Conservation (phyloP, 192 early-diverging fungal species). For the Coemansia sp. region DNA sequence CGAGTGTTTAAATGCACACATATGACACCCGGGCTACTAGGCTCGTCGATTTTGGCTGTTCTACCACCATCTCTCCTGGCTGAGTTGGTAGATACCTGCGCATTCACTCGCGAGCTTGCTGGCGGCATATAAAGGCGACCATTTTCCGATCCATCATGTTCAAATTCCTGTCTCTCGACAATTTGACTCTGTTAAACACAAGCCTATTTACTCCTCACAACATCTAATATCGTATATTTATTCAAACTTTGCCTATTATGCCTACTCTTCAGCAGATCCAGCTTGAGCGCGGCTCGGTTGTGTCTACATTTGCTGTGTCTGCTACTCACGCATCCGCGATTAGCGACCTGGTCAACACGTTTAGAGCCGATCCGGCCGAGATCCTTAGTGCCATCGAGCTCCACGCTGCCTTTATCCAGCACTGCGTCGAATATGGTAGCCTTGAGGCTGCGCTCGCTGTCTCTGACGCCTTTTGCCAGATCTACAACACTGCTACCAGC, state of each 20-base stretch:
- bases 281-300: background rate
- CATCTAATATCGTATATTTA: background rate
- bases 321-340: background rate
- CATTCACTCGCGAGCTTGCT: background rate
- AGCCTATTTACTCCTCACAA: background rate
- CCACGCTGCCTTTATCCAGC: slow-evolving; percentile 14
- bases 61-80: background rate
- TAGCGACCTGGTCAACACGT: background rate
- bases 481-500: background rate
- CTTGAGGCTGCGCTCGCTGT: slow-evolving; percentile 1
- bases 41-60: background rate
- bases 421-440: slow-evolving; percentile 15
- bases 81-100: background rate
- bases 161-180: background rate
- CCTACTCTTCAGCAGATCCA: background rate
- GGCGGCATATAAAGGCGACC: background rate
- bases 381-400: slow-evolving; percentile 16
- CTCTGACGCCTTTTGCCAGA: slow-evolving; percentile 9
- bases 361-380: background rate
- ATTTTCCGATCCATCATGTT: background rate
- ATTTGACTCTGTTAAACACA: background rate
- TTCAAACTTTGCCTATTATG: background rate
- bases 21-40: background rate
- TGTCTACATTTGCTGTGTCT: background rate
- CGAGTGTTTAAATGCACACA: background rate